These are phyloP conservation scores for Elongisporangium anandrum DNA, from an alignment of 352 stramenopile genomes.

Conservation along the genomic window DNA sequence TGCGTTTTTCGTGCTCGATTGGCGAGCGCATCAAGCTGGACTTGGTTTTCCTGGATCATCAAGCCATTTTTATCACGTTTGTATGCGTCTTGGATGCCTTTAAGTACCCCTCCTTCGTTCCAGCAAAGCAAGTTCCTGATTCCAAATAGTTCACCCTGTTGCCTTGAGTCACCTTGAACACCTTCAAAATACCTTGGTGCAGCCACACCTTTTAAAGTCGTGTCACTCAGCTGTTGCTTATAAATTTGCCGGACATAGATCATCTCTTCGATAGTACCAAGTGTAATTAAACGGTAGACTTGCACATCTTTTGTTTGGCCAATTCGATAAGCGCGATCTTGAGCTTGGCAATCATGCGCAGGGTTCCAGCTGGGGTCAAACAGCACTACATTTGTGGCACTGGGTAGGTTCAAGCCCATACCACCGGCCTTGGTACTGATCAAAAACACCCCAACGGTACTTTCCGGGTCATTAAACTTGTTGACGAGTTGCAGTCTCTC, in stretches of 20 bases:
- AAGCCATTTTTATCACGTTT: conserved; percentile 44
- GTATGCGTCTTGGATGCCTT: conserved; percentile 72
- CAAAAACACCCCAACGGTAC: conserved; percentile 61
- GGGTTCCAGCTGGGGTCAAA: conserved; percentile 89
- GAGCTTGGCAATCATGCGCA: conserved; percentile 77
- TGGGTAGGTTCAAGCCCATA: conserved; percentile 73
- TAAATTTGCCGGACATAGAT: conserved; percentile 87
- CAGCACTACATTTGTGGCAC: conserved; percentile 81
- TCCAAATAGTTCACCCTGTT: conserved; percentile 76
- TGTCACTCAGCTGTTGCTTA: conserved; percentile 83
- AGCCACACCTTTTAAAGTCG: conserved; percentile 65
- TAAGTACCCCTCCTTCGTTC: conserved; percentile 68
- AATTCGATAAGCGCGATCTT: conserved; percentile 83
- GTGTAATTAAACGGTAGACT: conserved; percentile 79
- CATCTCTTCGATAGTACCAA: conserved; percentile 87
- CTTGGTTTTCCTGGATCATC: conserved; percentile 49
- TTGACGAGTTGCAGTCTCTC: conserved; percentile 72
- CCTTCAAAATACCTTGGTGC: conserved; percentile 77
- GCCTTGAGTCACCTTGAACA: conserved; percentile 64
- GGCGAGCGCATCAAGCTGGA: conserved; percentile 11
- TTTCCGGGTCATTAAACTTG: conserved; percentile 58
- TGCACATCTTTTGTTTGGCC: conserved; percentile 84
- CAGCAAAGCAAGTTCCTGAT: conserved; percentile 74
- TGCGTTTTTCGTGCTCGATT: conserved; percentile 20
- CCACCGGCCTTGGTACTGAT: conserved; percentile 78